phyloP scores from a whole-genome alignment of 768 basidiomycete species.

The Agrocybe praecox region DNA sequence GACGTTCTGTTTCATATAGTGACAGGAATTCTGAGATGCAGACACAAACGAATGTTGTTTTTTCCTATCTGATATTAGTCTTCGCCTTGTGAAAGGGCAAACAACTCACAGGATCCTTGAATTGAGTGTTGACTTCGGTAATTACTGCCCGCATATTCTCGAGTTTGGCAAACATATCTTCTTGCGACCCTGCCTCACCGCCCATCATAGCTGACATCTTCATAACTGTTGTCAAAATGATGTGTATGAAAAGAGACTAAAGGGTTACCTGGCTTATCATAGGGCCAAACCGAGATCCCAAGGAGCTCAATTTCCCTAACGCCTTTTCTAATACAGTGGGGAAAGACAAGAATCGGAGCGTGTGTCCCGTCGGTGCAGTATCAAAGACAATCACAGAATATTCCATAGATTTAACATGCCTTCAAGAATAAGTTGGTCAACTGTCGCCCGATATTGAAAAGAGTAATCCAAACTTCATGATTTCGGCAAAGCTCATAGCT shows the following conservation, averaged over 20 bases:
- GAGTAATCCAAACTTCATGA: conserved; percentile 91
- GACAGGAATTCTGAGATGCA: conserved; percentile 99
- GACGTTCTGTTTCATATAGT: conserved; percentile 96
- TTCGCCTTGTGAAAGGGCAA: neutral
- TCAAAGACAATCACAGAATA: conserved; percentile 99
- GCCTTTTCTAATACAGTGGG: conserved; percentile 98
- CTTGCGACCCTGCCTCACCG: conserved; percentile 84
- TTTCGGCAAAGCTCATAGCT: conserved; percentile 99
- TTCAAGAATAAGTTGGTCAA: conserved; percentile 29
- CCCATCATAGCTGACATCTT: conserved; percentile 98
- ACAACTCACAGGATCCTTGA: conserved; percentile 90
- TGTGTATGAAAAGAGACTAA: neutral
- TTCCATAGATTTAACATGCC: conserved; percentile 99
- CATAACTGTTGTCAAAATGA: neutral
- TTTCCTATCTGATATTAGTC: conserved; percentile 60
- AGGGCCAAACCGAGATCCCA: conserved; percentile 95
- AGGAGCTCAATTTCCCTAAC: conserved; percentile 87
- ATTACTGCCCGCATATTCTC: conserved; percentile 97
- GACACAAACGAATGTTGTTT: conserved; percentile 98
- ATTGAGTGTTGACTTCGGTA: conserved; percentile 98
- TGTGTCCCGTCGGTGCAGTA: conserved; percentile 98
- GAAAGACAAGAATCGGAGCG: conserved; percentile 98
- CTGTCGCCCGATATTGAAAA: neutral
- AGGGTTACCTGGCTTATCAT: conserved; percentile 82
- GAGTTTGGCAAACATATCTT: conserved; percentile 98